Percentiles rank a stretch among this genome's conserved stretches.
phyloP scores from a whole-genome alignment of 805 yeast genomes.

The Candida takata region DNA sequence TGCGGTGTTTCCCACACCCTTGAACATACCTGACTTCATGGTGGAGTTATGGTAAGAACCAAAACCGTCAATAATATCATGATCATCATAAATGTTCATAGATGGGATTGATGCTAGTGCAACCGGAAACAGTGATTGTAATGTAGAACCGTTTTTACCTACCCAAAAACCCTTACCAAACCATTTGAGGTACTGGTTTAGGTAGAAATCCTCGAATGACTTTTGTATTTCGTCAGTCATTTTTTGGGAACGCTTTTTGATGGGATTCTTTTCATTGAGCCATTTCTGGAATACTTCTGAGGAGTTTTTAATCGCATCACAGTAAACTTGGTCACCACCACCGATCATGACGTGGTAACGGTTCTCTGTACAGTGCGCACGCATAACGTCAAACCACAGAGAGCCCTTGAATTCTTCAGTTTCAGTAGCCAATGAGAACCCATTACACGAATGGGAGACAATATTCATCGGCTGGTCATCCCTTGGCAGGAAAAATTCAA shows the following conservation, averaged over 20 bases:
- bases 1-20: slow-evolving; percentile 70
- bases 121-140: slow-evolving; percentile 61
- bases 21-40: slow-evolving; percentile 64
- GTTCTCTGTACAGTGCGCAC: slow-evolving; percentile 49
- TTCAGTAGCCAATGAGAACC: slow-evolving; percentile 71
- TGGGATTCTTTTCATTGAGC: slow-evolving; percentile 47
- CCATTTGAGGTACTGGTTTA: slow-evolving; percentile 76
- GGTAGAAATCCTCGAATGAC: slow-evolving; percentile 60
- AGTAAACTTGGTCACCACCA: slow-evolving; percentile 94
- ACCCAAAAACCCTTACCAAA: slow-evolving; percentile 86
- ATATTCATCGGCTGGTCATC: slow-evolving; percentile 64
- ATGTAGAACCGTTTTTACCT: slow-evolving; percentile 57
- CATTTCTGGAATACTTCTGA: slow-evolving; percentile 52
- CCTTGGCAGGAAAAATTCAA: slow-evolving; percentile 67
- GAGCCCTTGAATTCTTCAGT: slow-evolving; percentile 64
- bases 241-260: slow-evolving; percentile 36
- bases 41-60: slow-evolving; percentile 80
- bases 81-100: slow-evolving; percentile 87
- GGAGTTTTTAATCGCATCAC: slow-evolving; percentile 67
- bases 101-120: slow-evolving; percentile 82
- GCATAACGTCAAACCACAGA: slow-evolving; percentile 80
- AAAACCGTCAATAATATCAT: slow-evolving; percentile 93
- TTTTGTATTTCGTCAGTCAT: slow-evolving; percentile 40
- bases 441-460: slow-evolving; percentile 84
- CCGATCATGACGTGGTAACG: slow-evolving; percentile 92